A percentile compares a stretch with the other conserved stretches of the same genome.
Conservation (phyloP, 192 early-diverging fungal genomes). For the Kappamyces sp. region DNA sequence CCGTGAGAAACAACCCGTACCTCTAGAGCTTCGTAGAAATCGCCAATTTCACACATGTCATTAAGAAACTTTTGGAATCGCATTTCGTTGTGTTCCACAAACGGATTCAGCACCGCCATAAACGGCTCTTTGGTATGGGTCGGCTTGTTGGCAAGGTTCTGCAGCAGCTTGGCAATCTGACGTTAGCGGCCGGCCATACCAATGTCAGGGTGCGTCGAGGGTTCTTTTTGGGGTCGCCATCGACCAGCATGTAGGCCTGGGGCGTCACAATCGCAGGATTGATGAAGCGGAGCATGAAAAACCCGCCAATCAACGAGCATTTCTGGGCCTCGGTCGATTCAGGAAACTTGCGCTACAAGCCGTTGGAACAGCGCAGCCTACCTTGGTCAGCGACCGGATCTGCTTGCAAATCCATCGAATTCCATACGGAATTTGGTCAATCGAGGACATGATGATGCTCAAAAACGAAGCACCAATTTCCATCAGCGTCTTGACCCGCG, state of each 20-base stretch:
- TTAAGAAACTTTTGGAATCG: conserved; percentile 85
- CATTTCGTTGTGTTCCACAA: conserved; percentile 80
- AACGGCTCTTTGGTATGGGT: conserved; percentile 85
- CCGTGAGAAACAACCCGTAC: conserved; percentile 13
- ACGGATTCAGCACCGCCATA: conserved; percentile 84
- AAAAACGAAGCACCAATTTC: conserved; percentile 84
- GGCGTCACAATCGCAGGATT: conserved; percentile 98
- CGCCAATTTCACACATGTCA: conserved; percentile 82
- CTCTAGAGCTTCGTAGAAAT: conserved; percentile 92
- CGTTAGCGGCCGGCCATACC: conserved; percentile 29
- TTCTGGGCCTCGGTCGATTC: conserved; percentile 81
- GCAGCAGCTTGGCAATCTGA: conserved; percentile 86
- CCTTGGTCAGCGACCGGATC: conserved; percentile 83
- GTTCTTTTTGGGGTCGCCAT: conserved; percentile 68
- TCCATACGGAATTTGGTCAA: conserved; percentile 86
- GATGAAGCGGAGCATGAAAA: conserved; percentile 94
- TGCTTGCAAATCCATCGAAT: conserved; percentile 99
- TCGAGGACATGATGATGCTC: conserved; percentile 73
- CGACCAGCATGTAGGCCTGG: conserved; percentile 89
- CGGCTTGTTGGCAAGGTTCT: conserved; percentile 93
- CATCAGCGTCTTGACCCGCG: conserved; percentile 73
- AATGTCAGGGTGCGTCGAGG: conserved; percentile 85
- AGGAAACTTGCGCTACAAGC: conserved; percentile 71
- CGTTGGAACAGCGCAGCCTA: conserved; percentile 1
- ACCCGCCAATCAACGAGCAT: conserved; percentile 93